These are phyloP conservation scores for Dacryopinax primogenitus DNA, from an alignment of 768 basidiomycete genomes.

Conservation along the genomic window DNA sequence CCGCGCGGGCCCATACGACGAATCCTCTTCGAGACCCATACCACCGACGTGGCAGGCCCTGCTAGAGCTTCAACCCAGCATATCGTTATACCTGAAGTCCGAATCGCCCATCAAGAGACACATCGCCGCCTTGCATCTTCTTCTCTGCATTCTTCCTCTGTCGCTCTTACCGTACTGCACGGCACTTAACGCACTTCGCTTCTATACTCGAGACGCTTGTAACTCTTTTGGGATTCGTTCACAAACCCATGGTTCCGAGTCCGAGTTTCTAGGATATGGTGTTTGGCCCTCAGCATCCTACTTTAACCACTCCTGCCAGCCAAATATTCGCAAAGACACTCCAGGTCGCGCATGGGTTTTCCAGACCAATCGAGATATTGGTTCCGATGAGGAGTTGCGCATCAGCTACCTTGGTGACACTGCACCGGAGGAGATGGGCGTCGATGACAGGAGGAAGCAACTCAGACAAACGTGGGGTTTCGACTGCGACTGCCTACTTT, in stretches of 20 bases:
- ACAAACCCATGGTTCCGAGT: conserved; percentile 11
- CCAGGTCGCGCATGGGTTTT: background rate
- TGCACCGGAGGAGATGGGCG: background rate
- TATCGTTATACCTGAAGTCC: background rate
- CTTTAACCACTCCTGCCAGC: conserved; percentile 18
- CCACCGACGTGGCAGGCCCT: background rate
- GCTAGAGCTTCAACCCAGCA: background rate
- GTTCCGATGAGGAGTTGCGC: background rate
- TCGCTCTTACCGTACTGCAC: background rate
- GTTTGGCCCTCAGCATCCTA: conserved; percentile 17
- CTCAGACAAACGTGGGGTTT: background rate
- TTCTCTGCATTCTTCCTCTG: background rate
- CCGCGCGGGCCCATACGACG: background rate
- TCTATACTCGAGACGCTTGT: conserved; percentile 13
- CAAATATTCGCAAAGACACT: background rate
- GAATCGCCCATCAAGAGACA: background rate
- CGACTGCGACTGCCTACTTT: background rate
- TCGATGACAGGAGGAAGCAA: background rate
- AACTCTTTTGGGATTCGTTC: conserved; percentile 20
- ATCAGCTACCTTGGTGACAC: background rate
- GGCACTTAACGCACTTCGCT: background rate
- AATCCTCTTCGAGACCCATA: background rate
- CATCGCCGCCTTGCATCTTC: background rate
- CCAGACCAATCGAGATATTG: background rate
- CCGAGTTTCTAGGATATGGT: conserved; percentile 20